Percentiles rank a stretch among this genome's conserved stretches.
Evolutionary conservation across 1,284 basidiomycete species (phyloP).

Genomic region (Omphalotus olearius): DNA sequence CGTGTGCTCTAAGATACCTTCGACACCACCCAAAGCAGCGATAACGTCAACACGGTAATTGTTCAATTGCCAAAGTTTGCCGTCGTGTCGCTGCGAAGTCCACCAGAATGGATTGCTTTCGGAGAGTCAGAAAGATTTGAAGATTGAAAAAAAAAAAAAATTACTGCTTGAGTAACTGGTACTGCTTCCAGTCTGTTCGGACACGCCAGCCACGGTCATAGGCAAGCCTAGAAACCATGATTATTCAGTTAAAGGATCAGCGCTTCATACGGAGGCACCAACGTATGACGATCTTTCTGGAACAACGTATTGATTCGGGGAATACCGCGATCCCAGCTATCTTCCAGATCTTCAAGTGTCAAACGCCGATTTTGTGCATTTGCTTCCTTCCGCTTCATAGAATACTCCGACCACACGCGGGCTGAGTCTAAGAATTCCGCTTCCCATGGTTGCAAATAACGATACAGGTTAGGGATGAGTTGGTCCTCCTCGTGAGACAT

Average conservation of each 20-base stretch:
- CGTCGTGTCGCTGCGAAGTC: constrained; percentile 97
- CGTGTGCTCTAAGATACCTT: constrained; percentile 96
- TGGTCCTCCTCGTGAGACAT: constrained; percentile 96
- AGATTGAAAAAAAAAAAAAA: constrained; percentile 21
- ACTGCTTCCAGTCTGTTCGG: constrained; percentile 96
- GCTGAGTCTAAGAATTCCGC: constrained; percentile 98
- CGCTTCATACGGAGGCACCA: constrained; percentile 26
- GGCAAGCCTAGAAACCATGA: constrained; percentile 65
- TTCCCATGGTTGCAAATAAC: constrained; percentile 98
- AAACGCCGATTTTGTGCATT: constrained; percentile 95
- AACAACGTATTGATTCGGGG: constrained; percentile 97
- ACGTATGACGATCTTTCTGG: constrained; percentile 98
- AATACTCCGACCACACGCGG: constrained; percentile 99
- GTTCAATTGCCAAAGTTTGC: constrained; percentile 97
- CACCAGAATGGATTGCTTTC: constrained; percentile 94
- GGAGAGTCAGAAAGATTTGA: constrained; percentile 2
- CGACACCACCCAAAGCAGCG: constrained; percentile 96
- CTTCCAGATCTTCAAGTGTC: constrained; percentile 95
- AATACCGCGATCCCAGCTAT: constrained; percentile 98
- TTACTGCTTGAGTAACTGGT: constrained; percentile 87
- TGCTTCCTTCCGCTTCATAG: constrained; percentile 99
- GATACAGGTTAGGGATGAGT: constrained; percentile 95
- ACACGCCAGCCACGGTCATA: constrained; percentile 99
- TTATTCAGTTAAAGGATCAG: constrained; percentile 18
- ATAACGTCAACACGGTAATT: constrained; percentile 99